Evolutionary conservation across 352 stramenopile genomes (phyloP), one percentile per base, ranked within the genome.

Genomic region (Phytophthora podocarpi): DNA sequence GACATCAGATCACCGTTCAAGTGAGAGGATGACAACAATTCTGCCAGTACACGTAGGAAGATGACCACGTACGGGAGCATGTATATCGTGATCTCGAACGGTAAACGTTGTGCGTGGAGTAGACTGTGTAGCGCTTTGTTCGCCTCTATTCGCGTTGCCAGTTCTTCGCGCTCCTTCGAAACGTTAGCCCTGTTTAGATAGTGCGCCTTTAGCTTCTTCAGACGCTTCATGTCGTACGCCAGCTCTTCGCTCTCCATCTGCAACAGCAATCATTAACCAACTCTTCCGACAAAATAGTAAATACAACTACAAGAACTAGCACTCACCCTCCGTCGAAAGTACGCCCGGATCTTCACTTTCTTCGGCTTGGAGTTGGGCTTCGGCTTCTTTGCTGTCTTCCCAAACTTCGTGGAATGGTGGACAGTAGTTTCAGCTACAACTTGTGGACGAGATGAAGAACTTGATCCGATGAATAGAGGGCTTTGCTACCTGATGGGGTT

Each of bases 1-100:
- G 52, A 60, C 41, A 54, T 62, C 16, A 71, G 54, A 34, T 78
- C 73, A 13, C 60, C 59, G 32, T 71, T 64, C 13, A 68, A 72
- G 16, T 67, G 50, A 24, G 46, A 56, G 45, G n/a, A n/a, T n/a
- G n/a, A n/a, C n/a, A n/a, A n/a, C n/a, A n/a, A n/a, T n/a, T n/a
- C n/a, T n/a, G n/a, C n/a, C n/a, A n/a, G n/a, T n/a, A n/a, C n/a
- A n/a, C n/a, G n/a, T n/a, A n/a, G n/a, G n/a, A n/a, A n/a, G n/a
- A n/a, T n/a, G n/a, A n/a, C n/a, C n/a, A n/a, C n/a, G n/a, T n/a
- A n/a, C n/a, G n/a, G n/a, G n/a, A 68, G 32, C 46, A 70, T 56
- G 40, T 53, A 70, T 6, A 42, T 32, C 10, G 48, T 47, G 37
- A 32, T 70, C 18, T 47, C 61, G 16, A 70, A 56, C 7, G 47